Evolutionary conservation across 2,329 filamentous ascomycete genomes (phyloP), one percentile per base, ranked within the genome.

Genomic region (Talaromyces sp.): DNA sequence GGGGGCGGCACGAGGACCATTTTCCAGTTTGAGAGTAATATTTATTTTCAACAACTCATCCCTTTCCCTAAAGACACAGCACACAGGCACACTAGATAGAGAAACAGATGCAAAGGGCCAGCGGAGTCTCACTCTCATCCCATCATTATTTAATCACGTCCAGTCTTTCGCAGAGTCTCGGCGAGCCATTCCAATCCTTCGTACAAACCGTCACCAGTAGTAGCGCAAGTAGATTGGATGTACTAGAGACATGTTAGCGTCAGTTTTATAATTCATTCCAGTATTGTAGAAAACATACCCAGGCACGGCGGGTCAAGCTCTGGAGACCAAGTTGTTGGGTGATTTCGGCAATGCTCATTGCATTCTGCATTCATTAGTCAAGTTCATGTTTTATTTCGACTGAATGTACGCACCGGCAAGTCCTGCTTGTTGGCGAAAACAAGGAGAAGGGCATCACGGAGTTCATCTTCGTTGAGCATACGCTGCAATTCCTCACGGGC

Each of bases 401-500:
- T 45, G 58, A 47, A 35, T 67, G 86, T 67, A 86, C 93, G 81
- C 86, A 97, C 95, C 74, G 90, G 90, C 82, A 98, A 85, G 93
- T 99, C 95, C 87, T 99, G 95, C 87, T 99, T 99, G 89, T 99
- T 99, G 83, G 95, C 95, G 78, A 99, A 99, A 76, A 99, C 94
- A 76, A 99, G 85, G 74, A 99, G 88, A 74, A 97, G 89, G 72
- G 95, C 95, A 80, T 99, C 95, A 80, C 94, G 91, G 82, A 99
- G 92, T 86, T 99, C 95, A 73, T 97, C 91, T 83, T 99, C 95
- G 84, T 98, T 96, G 81, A 99, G 89, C 89, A 99, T 99, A 80
- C 95, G 90, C 82, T 96, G 92, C 77, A 99, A 86, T 83, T 99
- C 95, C 82, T 96, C 93, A 70, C 92, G 89, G 75, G 95, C 95